A percentile compares a stretch with the other conserved stretches of the same genome.
Conservation (phyloP, 2,329 filamentous ascomycete genomes). For the Monilinia laxa region DNA sequence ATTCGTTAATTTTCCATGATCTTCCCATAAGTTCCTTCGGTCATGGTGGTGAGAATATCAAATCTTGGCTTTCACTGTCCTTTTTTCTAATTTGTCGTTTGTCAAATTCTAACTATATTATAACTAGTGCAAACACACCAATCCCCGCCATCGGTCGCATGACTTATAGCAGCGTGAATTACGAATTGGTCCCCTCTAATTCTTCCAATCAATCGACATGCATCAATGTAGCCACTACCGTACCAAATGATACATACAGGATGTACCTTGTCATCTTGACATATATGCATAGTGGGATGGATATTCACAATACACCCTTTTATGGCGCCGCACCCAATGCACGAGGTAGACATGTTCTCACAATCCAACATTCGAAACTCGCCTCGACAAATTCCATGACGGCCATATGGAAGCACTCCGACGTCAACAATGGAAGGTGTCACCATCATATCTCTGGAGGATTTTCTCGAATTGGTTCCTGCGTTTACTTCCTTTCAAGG, state of each 20-base stretch:
- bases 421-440: background rate
- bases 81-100: constrained; percentile 3
- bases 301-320: background rate
- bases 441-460: constrained; percentile 3
- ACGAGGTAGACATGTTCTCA: background rate
- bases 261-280: constrained; percentile 19
- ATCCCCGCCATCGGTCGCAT: constrained; percentile 19
- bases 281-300: constrained; percentile 4
- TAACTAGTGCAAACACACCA: background rate
- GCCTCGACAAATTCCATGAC: background rate
- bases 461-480: constrained; percentile 11
- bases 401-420: background rate
- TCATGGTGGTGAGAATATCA: background rate
- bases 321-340: background rate
- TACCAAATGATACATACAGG: constrained; percentile 7
- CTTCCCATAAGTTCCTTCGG: background rate
- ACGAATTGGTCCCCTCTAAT: constrained; percentile 8
- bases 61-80: background rate
- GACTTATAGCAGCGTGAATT: constrained; percentile 21
- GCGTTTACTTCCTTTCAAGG: constrained; percentile 1
- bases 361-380: background rate
- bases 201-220: constrained; percentile 4
- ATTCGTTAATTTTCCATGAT: background rate
- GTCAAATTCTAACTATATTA: background rate
- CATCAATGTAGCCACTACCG: constrained; percentile 3